Conservation (phyloP, 2,329 filamentous ascomycete genomes). For the Hypoxylon sp. region DNA sequence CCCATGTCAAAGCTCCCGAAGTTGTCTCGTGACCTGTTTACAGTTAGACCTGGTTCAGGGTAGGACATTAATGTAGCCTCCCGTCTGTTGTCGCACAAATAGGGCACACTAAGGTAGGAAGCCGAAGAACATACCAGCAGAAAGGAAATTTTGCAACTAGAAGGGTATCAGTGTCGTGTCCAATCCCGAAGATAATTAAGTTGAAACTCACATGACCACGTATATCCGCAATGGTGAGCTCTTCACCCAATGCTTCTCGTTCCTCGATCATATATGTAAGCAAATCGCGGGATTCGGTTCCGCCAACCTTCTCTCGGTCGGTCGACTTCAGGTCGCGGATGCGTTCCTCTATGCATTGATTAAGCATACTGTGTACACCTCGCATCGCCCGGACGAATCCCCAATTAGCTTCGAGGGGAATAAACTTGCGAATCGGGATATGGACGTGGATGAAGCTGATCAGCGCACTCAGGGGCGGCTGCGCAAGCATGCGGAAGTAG, state of each 20-base stretch:
- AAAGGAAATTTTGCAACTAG: constrained; percentile 39
- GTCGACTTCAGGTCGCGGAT: constrained; percentile 45
- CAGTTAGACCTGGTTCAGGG: constrained; percentile 1
- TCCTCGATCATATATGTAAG: constrained; percentile 57
- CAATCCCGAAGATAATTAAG: neutral
- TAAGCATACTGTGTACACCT: constrained; percentile 52
- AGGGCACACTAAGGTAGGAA: neutral
- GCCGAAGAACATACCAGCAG: constrained; percentile 27
- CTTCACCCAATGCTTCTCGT: constrained; percentile 19
- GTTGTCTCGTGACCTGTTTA: constrained; percentile 36
- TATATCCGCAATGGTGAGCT: constrained; percentile 33
- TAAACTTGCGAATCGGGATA: constrained; percentile 55
- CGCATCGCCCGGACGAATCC: constrained; percentile 55
- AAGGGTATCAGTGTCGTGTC: constrained; percentile 9
- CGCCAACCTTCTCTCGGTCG: constrained; percentile 36
- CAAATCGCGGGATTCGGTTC: constrained; percentile 47
- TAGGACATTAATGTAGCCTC: neutral
- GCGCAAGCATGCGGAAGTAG: constrained; percentile 51
- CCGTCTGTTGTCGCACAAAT: neutral
- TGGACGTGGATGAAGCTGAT: constrained; percentile 54
- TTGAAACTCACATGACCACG: constrained; percentile 34
- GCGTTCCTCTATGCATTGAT: constrained; percentile 50
- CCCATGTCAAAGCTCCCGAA: constrained; percentile 36
- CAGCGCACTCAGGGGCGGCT: constrained; percentile 43
- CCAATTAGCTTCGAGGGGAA: constrained; percentile 57